Evolutionary conservation across 352 stramenopile genomes (phyloP).

Genomic region (Phytopythium helicoides): DNA sequence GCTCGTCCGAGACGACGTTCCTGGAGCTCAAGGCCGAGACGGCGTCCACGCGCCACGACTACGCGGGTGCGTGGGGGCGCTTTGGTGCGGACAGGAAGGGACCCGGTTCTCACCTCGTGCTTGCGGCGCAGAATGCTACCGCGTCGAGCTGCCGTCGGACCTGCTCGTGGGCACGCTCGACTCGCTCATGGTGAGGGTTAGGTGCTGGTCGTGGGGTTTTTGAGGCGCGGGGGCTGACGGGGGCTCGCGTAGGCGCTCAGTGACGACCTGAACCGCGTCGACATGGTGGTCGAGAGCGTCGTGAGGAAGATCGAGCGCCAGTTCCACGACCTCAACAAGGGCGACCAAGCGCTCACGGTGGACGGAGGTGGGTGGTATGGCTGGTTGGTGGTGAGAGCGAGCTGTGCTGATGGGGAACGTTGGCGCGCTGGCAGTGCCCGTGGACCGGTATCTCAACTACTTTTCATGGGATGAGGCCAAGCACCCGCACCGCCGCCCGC

Average conservation of each 20-base stretch:
- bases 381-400: neutral
- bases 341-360: slow-evolving; percentile 80
- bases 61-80: slow-evolving; percentile 45
- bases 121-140: slow-evolving; percentile 66
- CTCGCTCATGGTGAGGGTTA: slow-evolving; percentile 95
- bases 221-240: slow-evolving; percentile 3
- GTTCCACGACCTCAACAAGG: slow-evolving; percentile 92
- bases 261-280: slow-evolving; percentile 96
- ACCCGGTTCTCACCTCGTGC: too few relatives aligned
- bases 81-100: neutral
- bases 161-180: slow-evolving; percentile 97
- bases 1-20: slow-evolving; percentile 82
- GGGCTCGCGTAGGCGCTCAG: slow-evolving; percentile 50
- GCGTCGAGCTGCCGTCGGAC: slow-evolving; percentile 91
- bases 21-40: slow-evolving; percentile 84
- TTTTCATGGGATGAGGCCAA: slow-evolving; percentile 99
- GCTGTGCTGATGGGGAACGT: neutral
- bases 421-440: slow-evolving; percentile 59
- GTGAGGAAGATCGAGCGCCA: slow-evolving; percentile 98
- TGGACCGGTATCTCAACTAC: slow-evolving; percentile 94
- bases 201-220: too few relatives aligned
- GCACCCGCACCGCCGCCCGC: slow-evolving; percentile 94
- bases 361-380: slow-evolving; percentile 50
- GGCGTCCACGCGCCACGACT: slow-evolving; percentile 77
- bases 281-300: slow-evolving; percentile 93